These are phyloP conservation scores for Penicillium arizonense DNA, from an alignment of 495 filamentous ascomycete genomes.

Conservation along the genomic window DNA sequence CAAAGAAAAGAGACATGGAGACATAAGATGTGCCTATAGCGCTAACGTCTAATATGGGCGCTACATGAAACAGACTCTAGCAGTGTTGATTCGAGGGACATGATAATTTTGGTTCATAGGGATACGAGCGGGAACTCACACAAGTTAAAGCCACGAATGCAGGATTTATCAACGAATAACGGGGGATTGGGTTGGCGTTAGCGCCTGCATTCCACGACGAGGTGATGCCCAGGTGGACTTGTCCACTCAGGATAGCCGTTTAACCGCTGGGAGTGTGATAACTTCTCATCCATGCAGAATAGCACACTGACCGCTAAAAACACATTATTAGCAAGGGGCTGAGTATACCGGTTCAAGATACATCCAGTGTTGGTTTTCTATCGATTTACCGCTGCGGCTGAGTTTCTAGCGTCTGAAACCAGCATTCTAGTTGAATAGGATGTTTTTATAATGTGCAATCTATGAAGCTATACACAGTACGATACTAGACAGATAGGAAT, in stretches of 20 bases:
- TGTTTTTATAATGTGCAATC: too few relatives aligned
- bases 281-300: background rate
- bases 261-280: background rate
- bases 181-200: background rate
- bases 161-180: background rate
- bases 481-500: too few relatives aligned
- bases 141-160: too few relatives aligned
- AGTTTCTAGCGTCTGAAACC: too few relatives aligned
- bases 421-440: too few relatives aligned
- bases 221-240: background rate
- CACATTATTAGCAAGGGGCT: too few relatives aligned
- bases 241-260: background rate
- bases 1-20: background rate
- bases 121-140: too few relatives aligned
- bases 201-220: background rate
- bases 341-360: too few relatives aligned
- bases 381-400: too few relatives aligned
- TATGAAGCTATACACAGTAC: too few relatives aligned
- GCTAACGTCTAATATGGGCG: background rate
- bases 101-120: too few relatives aligned
- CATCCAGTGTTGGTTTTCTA: too few relatives aligned
- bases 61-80: background rate
- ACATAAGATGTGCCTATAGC: background rate
- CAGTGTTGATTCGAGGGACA: background rate
- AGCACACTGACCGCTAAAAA: background rate